Base-by-base conservation (phyloP, 2,329 filamentous ascomycete species). In the Monilinia fructigena region DNA sequence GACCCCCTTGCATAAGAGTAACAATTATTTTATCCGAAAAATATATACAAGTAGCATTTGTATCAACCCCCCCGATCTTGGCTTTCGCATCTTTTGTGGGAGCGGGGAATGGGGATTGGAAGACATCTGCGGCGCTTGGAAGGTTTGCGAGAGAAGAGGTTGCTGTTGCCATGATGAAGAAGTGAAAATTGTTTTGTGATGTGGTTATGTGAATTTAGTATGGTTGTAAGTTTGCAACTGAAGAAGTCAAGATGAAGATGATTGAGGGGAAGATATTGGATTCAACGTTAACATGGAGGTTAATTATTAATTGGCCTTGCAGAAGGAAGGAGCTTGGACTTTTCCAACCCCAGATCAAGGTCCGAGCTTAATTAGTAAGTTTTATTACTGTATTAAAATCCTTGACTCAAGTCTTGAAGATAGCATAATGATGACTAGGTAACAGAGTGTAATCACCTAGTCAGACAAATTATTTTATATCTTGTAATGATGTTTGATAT, bases 21-120 rank as follows among this genome's bases (percentile, higher is more conserved):
- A 99, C 81, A 73, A 99, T 80, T 73, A 99, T 92, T 78, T 92
- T 96, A 83, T 98, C 95, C 11, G 88, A 84, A 78, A 98, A 98
- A 73, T 83, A 86, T 64, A 93, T 82, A 14, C 84, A 83, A 50
- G 86, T 88, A 45, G 91, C 88, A 70, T 92, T 87, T 1, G 95
- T 98, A 47, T 83, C 77, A 28, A 89, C 77, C 40, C 86, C 87
- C 69, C 89, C 86, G 68, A 97, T 86, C 3, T 81, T 76, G 3
- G 89, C 88, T 1, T 85, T 79, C n/a, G 85, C 70, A 55, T 70
- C 68, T 66, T 75, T 75, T 6, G 70, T 70, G 20, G 66, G 47
- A 0, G 73, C 72, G 26, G 75, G 75, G 67, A 75, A 77, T 3
- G 70, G 69, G 23, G 68, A 63, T 23, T 63, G 28, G 47, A 73